Conservation (phyloP, 1,284 basidiomycete genomes). For the Chalciporus piperatoides region DNA sequence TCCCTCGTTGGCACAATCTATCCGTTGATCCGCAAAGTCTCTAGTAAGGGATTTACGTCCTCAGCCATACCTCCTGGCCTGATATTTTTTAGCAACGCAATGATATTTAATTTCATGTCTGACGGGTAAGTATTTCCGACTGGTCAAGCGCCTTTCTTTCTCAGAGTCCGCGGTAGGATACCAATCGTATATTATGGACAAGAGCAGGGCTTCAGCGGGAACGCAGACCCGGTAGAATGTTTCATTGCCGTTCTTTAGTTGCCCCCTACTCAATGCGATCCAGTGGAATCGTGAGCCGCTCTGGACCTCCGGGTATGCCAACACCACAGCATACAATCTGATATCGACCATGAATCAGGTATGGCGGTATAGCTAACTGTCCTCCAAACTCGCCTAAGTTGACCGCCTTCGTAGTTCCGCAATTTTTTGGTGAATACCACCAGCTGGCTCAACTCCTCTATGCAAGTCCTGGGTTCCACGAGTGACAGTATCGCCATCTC, state of each 20-base stretch:
- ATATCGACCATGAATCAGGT: constrained; percentile 65
- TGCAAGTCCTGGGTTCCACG: constrained; percentile 56
- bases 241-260: not conserved
- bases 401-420: constrained; percentile 45
- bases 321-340: constrained; percentile 57
- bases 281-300: constrained; percentile 74
- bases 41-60: constrained; percentile 40
- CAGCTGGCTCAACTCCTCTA: constrained; percentile 56
- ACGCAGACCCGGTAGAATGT: constrained; percentile 53
- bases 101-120: constrained; percentile 64
- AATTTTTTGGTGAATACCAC: constrained; percentile 62
- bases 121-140: constrained; percentile 41
- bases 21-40: constrained; percentile 60
- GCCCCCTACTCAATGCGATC: constrained; percentile 1
- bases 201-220: constrained; percentile 63
- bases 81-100: constrained; percentile 50
- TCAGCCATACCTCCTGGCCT: not conserved
- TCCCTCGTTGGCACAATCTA: constrained; percentile 68
- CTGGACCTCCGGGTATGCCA: constrained; percentile 68
- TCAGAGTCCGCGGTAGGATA: constrained; percentile 43
- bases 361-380: not conserved
- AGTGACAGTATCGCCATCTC: constrained; percentile 62
- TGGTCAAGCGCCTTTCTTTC: constrained; percentile 14
- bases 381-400: not conserved
- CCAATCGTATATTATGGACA: constrained; percentile 82